Conservation (phyloP, 345 rosid species). For the Hypericum perforatum region DNA sequence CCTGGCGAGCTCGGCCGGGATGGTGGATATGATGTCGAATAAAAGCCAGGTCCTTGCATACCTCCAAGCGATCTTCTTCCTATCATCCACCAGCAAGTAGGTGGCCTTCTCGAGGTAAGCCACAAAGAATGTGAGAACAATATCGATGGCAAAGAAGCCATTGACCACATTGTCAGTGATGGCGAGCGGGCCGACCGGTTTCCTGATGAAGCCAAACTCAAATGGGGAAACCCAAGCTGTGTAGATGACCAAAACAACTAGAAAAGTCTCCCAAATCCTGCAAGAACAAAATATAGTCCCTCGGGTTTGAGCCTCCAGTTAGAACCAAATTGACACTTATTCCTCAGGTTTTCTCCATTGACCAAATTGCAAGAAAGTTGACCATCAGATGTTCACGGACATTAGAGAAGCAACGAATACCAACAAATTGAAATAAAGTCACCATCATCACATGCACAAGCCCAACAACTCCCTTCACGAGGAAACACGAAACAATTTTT, state of each 20-base stretch:
- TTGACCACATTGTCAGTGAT: slow-evolving; percentile 68
- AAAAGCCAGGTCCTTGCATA: slow-evolving; percentile 69
- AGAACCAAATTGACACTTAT: slow-evolving; percentile 7
- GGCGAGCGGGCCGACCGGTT: slow-evolving; percentile 46
- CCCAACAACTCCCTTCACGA: too few relatives aligned
- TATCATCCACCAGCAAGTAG: slow-evolving; percentile 65
- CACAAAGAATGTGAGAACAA: slow-evolving; percentile 70
- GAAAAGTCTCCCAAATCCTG: slow-evolving; percentile 79
- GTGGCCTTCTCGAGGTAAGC: slow-evolving; percentile 67
- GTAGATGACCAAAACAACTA: slow-evolving; percentile 63
- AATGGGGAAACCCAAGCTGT: slow-evolving; percentile 96
- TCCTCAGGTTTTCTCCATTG: too few relatives aligned
- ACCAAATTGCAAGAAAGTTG: too few relatives aligned
- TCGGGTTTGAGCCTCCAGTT: slow-evolving; percentile 10
- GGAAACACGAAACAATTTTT: too few relatives aligned
- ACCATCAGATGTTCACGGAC: too few relatives aligned
- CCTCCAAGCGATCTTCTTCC: slow-evolving; percentile 61
- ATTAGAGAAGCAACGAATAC: too few relatives aligned
- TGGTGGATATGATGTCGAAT: slow-evolving; percentile 65
- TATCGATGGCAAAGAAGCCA: slow-evolving; percentile 81
- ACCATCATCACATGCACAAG: too few relatives aligned
- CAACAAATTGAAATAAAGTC: too few relatives aligned
- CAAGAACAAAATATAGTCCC: slow-evolving; percentile 7
- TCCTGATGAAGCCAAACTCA: slow-evolving; percentile 68
- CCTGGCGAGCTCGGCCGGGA: slow-evolving; percentile 63